These are phyloP conservation scores for Penicillium glabrum DNA, from an alignment of 2,329 filamentous ascomycete genomes.

Conservation along the genomic window DNA sequence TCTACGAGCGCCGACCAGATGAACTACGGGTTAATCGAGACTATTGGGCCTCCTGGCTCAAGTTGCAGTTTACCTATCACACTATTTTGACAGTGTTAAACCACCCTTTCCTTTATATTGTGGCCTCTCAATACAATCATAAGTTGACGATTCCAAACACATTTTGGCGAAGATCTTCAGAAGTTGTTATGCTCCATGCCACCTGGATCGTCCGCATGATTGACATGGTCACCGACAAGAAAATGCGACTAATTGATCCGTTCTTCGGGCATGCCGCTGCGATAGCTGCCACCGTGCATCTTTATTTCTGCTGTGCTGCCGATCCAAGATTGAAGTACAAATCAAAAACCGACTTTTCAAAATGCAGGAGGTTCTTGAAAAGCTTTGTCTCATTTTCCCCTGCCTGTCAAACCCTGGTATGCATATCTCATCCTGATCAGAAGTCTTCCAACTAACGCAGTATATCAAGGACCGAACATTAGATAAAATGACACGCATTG, in stretches of 20 bases:
- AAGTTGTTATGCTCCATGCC: conserved; percentile 52
- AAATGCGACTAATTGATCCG: conserved; percentile 50
- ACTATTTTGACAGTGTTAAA: conserved; percentile 53
- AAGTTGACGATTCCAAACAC: conserved; percentile 56
- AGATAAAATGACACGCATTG: conserved; percentile 52
- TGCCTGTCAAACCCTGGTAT: conserved; percentile 49
- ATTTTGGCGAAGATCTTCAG: conserved; percentile 55
- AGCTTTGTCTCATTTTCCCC: conserved; percentile 50
- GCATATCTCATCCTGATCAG: conserved; percentile 10
- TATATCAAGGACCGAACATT: conserved; percentile 46
- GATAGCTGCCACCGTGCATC: conserved; percentile 55
- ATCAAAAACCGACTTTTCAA: conserved; percentile 54
- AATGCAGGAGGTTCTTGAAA: conserved; percentile 52
- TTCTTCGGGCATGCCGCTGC: conserved; percentile 55
- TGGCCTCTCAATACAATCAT: conserved; percentile 53
- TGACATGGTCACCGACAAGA: conserved; percentile 55
- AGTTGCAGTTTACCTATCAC: conserved; percentile 56
- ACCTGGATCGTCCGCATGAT: conserved; percentile 58
- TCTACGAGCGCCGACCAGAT: conserved; percentile 51
- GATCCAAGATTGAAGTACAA: conserved; percentile 52
- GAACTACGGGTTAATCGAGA: conserved; percentile 47
- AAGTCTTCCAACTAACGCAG: conserved; percentile 6
- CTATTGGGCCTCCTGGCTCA: conserved; percentile 56
- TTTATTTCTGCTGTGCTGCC: conserved; percentile 56
- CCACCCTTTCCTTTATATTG: conserved; percentile 56